phyloP scores from a whole-genome alignment of 495 filamentous ascomycete genomes.

The Penicillium cataractarum region DNA sequence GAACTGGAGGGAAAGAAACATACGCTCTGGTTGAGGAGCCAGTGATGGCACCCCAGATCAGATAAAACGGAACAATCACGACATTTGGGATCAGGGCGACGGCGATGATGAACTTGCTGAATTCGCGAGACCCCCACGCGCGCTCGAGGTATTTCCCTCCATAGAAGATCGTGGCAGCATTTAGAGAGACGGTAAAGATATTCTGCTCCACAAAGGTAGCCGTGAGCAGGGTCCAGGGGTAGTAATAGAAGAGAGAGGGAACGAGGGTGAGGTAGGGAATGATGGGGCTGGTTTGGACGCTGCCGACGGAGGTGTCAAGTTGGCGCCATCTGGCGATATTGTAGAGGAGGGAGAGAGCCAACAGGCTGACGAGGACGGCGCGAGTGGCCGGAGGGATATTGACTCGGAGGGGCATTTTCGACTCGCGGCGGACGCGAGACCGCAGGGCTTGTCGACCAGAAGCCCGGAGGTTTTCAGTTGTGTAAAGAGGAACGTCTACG shows the following conservation, averaged over 20 bases:
- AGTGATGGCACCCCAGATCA: constrained; percentile 70
- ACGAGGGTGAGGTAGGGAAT: constrained; percentile 86
- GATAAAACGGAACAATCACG: constrained; percentile 70
- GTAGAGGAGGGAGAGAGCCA: constrained; percentile 79
- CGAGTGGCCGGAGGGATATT: constrained; percentile 92
- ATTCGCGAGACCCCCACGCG: constrained; percentile 92
- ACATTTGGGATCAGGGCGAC: constrained; percentile 79
- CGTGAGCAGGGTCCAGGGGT: constrained; percentile 90
- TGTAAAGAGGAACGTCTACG: constrained; percentile 8
- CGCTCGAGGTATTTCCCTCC: constrained; percentile 94
- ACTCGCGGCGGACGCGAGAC: constrained; percentile 37
- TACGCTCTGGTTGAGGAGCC: constrained; percentile 71
- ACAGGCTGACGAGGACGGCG: constrained; percentile 70
- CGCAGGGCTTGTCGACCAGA: constrained; percentile 29
- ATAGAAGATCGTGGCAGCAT: constrained; percentile 82
- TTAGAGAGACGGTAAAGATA: constrained; percentile 81
- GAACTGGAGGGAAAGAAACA: constrained; percentile 32
- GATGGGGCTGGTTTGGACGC: constrained; percentile 54
- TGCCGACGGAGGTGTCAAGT: constrained; percentile 64
- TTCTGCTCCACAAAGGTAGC: constrained; percentile 93
- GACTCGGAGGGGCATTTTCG: constrained; percentile 79
- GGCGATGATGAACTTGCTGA: constrained; percentile 86
- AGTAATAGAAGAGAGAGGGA: constrained; percentile 78
- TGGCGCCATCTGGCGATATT: constrained; percentile 61
- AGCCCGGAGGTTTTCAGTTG: constrained; percentile 14